These are phyloP conservation scores for Guyanaporus albipodus DNA, from an alignment of 768 basidiomycete species.

Conservation along the genomic window DNA sequence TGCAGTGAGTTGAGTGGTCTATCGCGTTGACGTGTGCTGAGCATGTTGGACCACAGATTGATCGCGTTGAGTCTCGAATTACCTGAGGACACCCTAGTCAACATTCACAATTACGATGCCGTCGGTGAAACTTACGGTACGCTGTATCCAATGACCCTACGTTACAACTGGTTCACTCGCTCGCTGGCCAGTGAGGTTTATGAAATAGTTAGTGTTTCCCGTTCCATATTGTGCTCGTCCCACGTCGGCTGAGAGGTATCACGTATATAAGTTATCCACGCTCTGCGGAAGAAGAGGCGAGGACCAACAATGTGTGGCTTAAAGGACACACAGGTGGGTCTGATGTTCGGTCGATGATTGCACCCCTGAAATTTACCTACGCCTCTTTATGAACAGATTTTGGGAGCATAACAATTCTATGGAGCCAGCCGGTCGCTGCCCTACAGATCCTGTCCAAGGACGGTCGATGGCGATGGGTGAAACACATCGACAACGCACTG, in stretches of 20 bases:
- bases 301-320: conserved; percentile 53
- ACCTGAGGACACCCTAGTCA: conserved; percentile 48
- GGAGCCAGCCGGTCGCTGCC: conserved; percentile 57
- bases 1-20: conserved; percentile 31
- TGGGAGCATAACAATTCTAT: conserved; percentile 53
- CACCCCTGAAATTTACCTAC: neutral
- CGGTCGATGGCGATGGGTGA: conserved; percentile 55
- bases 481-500: conserved; percentile 54
- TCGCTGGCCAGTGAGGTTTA: conserved; percentile 46
- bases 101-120: conserved; percentile 43
- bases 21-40: neutral
- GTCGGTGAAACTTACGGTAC: conserved; percentile 42
- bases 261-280: conserved; percentile 42
- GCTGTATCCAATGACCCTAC: neutral
- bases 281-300: conserved; percentile 44
- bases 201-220: conserved; percentile 54
- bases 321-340: conserved; percentile 54
- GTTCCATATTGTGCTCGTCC: neutral
- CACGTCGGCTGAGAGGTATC: neutral
- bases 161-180: neutral
- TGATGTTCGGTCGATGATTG: too few species aligned
- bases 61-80: conserved; percentile 51
- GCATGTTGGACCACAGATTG: conserved; percentile 30
- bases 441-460: conserved; percentile 54
- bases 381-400: conserved; percentile 36